A percentile compares a stretch with the other conserved stretches of the same genome.
phyloP scores from a whole-genome alignment of 768 basidiomycete genomes.

The Tephrocybe sp. region DNA sequence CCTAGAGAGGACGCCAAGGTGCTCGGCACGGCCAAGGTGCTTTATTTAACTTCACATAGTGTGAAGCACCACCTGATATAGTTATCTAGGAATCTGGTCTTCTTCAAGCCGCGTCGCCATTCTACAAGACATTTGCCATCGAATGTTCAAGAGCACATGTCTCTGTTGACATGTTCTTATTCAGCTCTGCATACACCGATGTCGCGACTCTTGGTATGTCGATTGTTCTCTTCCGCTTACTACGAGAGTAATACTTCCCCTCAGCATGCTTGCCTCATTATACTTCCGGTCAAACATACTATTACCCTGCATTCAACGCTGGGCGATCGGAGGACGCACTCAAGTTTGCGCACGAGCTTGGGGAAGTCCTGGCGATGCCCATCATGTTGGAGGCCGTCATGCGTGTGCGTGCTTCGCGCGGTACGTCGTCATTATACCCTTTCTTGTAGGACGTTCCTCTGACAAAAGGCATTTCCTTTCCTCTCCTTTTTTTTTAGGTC shows the following conservation, averaged over 20 bases:
- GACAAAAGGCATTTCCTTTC: not conserved
- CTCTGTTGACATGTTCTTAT: conserved; percentile 99
- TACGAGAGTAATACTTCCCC: not conserved
- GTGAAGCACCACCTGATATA: not conserved
- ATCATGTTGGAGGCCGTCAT: conserved; percentile 97
- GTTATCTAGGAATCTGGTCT: conserved; percentile 76
- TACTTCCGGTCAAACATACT: conserved; percentile 97
- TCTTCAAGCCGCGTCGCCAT: conserved; percentile 89
- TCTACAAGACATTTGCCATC: conserved; percentile 99
- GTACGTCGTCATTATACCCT: conserved; percentile 31
- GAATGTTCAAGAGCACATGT: conserved; percentile 97
- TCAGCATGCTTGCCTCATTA: conserved; percentile 92
- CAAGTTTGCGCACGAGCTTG: conserved; percentile 98
- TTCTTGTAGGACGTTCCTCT: not conserved
- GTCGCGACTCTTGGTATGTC: conserved; percentile 83
- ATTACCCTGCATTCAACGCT: conserved; percentile 98
- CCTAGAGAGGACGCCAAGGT: conserved; percentile 96
- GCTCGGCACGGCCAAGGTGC: conserved; percentile 88
- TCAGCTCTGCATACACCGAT: conserved; percentile 91
- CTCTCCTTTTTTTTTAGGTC: conserved; percentile 39
- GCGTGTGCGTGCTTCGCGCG: conserved; percentile 96
- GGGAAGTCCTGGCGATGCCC: conserved; percentile 87
- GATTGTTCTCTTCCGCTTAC: not conserved
- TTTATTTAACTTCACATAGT: not conserved
- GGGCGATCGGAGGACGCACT: conserved; percentile 91